Evolutionary conservation across 352 stramenopile species (phyloP).

Genomic region (Peronosclerospora sorghi): DNA sequence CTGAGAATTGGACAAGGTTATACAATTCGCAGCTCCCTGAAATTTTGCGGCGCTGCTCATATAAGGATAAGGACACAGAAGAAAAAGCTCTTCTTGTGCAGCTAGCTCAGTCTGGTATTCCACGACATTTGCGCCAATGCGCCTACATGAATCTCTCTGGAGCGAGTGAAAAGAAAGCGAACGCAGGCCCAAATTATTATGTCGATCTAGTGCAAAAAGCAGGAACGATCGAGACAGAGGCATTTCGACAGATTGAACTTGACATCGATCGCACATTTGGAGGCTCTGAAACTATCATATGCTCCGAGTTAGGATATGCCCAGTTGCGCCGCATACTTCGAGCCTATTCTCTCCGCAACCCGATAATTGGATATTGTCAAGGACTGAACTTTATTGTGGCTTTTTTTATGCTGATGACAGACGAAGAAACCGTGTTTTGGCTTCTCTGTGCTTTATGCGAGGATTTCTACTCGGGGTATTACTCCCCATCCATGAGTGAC

Average conservation of each 20-base stretch:
- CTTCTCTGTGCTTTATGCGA: constrained; percentile 81
- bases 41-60: constrained; percentile 17
- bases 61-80: constrained; percentile 19
- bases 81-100: constrained; percentile 25
- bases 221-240: constrained; percentile 30
- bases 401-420: constrained; percentile 64
- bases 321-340: constrained; percentile 60
- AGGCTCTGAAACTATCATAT: constrained; percentile 53
- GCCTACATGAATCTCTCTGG: constrained; percentile 70
- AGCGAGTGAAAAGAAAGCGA: constrained; percentile 41
- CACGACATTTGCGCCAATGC: constrained; percentile 44
- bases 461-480: constrained; percentile 83
- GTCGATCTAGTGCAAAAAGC: constrained; percentile 30
- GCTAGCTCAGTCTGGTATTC: constrained; percentile 40
- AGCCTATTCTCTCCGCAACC: constrained; percentile 73
- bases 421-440: constrained; percentile 87
- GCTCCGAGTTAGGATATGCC: constrained; percentile 35
- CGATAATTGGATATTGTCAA: constrained; percentile 79
- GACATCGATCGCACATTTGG: constrained; percentile 83
- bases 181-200: constrained; percentile 42
- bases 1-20: constrained; percentile 47
- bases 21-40: constrained; percentile 41
- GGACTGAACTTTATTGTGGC: constrained; percentile 86
- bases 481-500: constrained; percentile 82
- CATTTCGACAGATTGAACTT: constrained; percentile 78